Evolutionary conservation across 2,329 filamentous ascomycete genomes (phyloP).

Genomic region (Dothideomycetes sp.): DNA sequence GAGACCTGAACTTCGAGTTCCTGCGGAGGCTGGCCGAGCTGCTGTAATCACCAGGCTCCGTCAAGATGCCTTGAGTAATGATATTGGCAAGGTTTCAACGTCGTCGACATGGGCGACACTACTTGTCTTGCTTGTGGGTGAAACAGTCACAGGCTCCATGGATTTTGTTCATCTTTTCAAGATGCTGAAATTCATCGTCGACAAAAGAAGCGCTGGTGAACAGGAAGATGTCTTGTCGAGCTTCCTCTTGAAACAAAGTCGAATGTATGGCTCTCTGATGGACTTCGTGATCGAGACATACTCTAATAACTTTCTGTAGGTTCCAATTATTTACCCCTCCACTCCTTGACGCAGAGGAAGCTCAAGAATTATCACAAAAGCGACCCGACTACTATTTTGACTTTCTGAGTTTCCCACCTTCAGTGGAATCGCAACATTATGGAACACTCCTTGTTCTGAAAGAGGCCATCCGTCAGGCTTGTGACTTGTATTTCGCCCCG

Average conservation of each 20-base stretch:
- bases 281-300: not conserved
- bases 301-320: not conserved
- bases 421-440: not conserved
- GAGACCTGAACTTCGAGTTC: constrained; percentile 18
- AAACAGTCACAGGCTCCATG: constrained; percentile 29
- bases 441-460: constrained; percentile 5
- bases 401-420: constrained; percentile 3
- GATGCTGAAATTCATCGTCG: constrained; percentile 23
- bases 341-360: constrained; percentile 4
- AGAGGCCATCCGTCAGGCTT: constrained; percentile 8
- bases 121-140: constrained; percentile 28
- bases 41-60: constrained; percentile 27
- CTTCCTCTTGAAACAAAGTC: constrained; percentile 23
- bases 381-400: constrained; percentile 5
- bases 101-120: constrained; percentile 27
- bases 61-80: constrained; percentile 19
- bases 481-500: constrained; percentile 1
- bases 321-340: constrained; percentile 9
- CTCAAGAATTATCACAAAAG: constrained; percentile 2
- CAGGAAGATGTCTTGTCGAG: constrained; percentile 10
- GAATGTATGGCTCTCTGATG: constrained; percentile 18
- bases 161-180: constrained; percentile 27
- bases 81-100: constrained; percentile 23
- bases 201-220: constrained; percentile 8
- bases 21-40: constrained; percentile 25